Conservation (phyloP, 2,329 filamentous ascomycete species). For the Grosmannia serpens region DNA sequence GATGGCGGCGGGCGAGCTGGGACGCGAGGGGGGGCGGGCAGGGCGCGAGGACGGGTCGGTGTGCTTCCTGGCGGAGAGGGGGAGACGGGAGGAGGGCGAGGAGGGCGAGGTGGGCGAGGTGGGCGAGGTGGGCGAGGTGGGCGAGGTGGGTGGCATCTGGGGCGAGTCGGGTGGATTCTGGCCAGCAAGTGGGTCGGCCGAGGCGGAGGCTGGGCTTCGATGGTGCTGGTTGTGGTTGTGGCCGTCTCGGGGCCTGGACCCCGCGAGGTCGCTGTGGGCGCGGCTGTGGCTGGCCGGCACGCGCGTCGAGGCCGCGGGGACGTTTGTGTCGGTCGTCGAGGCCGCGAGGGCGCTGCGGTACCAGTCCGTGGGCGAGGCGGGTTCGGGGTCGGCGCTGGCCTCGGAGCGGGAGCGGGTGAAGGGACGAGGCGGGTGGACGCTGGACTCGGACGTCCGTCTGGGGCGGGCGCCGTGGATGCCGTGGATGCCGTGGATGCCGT, state of each 20-base stretch:
- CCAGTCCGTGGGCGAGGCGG: conserved; percentile 56
- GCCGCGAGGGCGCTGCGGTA: conserved; percentile 30
- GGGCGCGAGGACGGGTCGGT: conserved; percentile 24
- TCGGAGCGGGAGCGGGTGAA: conserved; percentile 39
- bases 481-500: conserved; percentile 48
- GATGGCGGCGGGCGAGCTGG: conserved; percentile 42
- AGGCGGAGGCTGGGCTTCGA: background rate
- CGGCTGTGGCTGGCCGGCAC: conserved; percentile 26
- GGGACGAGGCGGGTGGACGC: conserved; percentile 39
- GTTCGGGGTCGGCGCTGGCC: conserved; percentile 42
- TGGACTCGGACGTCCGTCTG: conserved; percentile 62
- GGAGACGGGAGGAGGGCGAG: conserved; percentile 24
- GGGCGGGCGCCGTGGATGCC: conserved; percentile 44
- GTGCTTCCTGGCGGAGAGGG: conserved; percentile 26
- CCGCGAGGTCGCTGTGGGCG: conserved; percentile 49
- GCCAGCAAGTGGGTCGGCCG: background rate
- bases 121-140: conserved; percentile 18
- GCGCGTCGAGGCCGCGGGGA: background rate
- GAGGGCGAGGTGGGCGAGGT: conserved; percentile 11
- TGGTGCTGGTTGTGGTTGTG: conserved; percentile 1
- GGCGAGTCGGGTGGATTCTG: background rate
- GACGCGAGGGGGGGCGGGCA: conserved; percentile 38
- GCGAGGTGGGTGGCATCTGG: conserved; percentile 8
- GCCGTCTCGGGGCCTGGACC: conserved; percentile 3
- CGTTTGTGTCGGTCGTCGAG: background rate